Evolutionary conservation across 2,329 filamentous ascomycete species (phyloP), one percentile per base, ranked within the genome.

Genomic region (Penicillium italicum): DNA sequence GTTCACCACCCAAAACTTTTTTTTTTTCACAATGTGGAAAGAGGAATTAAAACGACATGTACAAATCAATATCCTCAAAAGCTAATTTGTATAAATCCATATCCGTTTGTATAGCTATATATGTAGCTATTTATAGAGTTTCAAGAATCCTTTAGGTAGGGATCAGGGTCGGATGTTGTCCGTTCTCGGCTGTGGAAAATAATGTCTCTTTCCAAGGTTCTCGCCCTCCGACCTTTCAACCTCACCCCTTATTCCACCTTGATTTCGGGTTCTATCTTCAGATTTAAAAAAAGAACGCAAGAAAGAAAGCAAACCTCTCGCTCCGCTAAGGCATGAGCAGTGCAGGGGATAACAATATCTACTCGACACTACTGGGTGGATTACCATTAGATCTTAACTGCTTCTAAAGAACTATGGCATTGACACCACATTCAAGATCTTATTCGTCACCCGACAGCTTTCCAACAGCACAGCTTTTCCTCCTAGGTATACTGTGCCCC

Each of bases 391-490:
- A 69, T 73, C 71, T 78, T 75, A 69, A 67, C 73, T 74, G 71
- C 62, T 72, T 72, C 72, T 65, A 63, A 71, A 75, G 76, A 30
- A 79, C 78, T 62, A 84, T 84, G 81, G 78, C 77, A 81, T 83
- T 85, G 78, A 85, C 82, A 76, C 79, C 68, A 67, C 73, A 76
- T 76, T 72, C 73, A 82, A 82, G 76, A 77, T 70, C 73, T 75
- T 75, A 75, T 71, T 82, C 81, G 76, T 81, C 88, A 74, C 22
- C 51, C 38, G 81, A 91, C 76, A 85, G 85, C 66, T 96, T 96
- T 68, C 92, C 91, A 4, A 85, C 88, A 8, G 76, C 85, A 24
- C 92, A 97, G 72, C 85, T 96, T 26, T 91, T 93, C 65, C 76
- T 96, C 18, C 82, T 97, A 63, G 90, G 91, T 95, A 78, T 69